Evolutionary conservation across 768 basidiomycete genomes (phyloP).

Genomic region (Galerina marginata): DNA sequence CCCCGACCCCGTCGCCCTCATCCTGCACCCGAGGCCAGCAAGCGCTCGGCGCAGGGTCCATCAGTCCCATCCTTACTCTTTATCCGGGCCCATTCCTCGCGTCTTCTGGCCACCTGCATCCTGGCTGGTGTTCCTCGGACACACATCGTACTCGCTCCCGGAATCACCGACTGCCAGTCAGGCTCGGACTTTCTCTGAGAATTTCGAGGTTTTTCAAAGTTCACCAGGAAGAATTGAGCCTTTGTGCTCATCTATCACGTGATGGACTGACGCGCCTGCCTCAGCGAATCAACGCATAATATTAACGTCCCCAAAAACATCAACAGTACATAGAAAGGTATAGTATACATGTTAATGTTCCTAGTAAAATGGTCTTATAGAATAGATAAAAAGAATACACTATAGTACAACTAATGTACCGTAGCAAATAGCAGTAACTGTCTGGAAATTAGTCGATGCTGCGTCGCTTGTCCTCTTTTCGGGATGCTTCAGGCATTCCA

Average conservation of each 20-base stretch:
- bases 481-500: conserved; percentile 43
- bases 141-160: not conserved
- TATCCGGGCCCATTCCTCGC: not conserved
- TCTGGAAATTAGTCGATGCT: conserved; percentile 35
- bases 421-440: not conserved
- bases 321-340: not conserved
- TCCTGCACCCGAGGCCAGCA: not conserved
- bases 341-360: not conserved
- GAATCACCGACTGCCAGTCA: conserved; percentile 4
- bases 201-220: conserved; percentile 20
- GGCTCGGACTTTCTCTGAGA: conserved; percentile 20
- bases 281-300: not conserved
- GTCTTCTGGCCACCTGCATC: not conserved
- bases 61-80: conserved; percentile 3
- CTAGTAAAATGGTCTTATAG: not conserved
- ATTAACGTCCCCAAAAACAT: not conserved
- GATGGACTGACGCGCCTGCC: not conserved
- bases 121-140: conserved; percentile 1
- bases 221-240: conserved; percentile 13
- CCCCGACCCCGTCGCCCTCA: not conserved
- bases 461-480: conserved; percentile 41
- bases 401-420: not conserved
- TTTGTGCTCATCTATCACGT: conserved; percentile 17
- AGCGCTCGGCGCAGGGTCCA: not conserved
- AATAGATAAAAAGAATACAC: not conserved